phyloP scores from a whole-genome alignment of 2,329 filamentous ascomycete species.

The Chaetoscypha palmicola region DNA sequence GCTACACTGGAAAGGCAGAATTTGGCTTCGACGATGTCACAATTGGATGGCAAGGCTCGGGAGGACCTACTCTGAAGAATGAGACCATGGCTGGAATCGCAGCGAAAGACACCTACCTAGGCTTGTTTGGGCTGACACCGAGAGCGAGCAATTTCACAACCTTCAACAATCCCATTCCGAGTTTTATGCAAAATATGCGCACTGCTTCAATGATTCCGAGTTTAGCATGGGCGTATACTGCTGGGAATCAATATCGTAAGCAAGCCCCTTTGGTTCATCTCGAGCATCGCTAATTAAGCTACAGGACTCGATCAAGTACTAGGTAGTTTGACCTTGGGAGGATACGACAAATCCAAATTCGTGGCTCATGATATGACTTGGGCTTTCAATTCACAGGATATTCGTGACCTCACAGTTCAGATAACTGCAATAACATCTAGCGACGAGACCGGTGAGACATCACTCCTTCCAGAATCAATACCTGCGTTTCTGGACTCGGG shows the following conservation, averaged over 20 bases:
- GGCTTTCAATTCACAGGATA: conserved; percentile 32
- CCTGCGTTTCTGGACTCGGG: conserved; percentile 31
- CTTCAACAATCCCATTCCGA: conserved; percentile 30
- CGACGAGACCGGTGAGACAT: conserved; percentile 9
- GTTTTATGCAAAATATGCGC: conserved; percentile 32
- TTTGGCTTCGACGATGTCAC: conserved; percentile 13
- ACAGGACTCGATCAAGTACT: conserved; percentile 28
- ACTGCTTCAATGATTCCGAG: conserved; percentile 32
- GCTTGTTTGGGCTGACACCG: conserved; percentile 33
- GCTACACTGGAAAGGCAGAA: conserved; percentile 8
- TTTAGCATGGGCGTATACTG: conserved; percentile 36
- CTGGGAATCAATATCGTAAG: conserved; percentile 33
- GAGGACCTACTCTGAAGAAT: conserved; percentile 17
- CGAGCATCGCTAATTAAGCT: too few relatives aligned
- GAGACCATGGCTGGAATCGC: conserved; percentile 7
- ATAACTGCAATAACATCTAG: conserved; percentile 29
- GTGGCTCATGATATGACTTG: conserved; percentile 32
- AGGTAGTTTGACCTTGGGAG: conserved; percentile 34
- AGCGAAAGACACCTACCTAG: conserved; percentile 20
- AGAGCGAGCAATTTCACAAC: conserved; percentile 34
- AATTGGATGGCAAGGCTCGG: conserved; percentile 14
- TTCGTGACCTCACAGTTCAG: conserved; percentile 33
- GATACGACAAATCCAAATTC: conserved; percentile 35
- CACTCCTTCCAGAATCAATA: conserved; percentile 23
- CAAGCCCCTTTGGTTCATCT: too few relatives aligned